Conservation (phyloP, 768 basidiomycete genomes). For the Lentinula sp. region DNA sequence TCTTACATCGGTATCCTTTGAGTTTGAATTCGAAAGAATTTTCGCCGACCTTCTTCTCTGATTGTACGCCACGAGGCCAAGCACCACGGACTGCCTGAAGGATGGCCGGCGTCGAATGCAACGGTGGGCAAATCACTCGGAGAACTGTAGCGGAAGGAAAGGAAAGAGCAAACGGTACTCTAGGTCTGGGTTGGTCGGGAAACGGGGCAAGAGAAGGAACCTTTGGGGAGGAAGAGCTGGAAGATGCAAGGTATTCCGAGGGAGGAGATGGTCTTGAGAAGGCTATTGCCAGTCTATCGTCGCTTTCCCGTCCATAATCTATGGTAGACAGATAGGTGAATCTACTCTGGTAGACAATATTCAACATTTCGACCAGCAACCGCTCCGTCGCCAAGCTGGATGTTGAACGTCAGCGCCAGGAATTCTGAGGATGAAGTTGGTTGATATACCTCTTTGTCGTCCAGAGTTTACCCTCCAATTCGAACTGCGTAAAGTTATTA, state of each 20-base stretch:
- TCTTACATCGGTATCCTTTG: constrained; percentile 74
- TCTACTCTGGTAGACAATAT: constrained; percentile 56
- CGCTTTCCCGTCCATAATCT: constrained; percentile 73
- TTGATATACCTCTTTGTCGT: constrained; percentile 54
- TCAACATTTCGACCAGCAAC: constrained; percentile 62
- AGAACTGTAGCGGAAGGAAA: constrained; percentile 62
- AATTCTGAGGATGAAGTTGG: background rate
- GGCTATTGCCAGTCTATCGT: constrained; percentile 65
- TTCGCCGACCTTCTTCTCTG: constrained; percentile 70
- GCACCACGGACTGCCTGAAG: constrained; percentile 72
- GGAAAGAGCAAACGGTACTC: constrained; percentile 63
- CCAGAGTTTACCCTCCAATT: constrained; percentile 70
- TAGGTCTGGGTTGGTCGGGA: constrained; percentile 32
- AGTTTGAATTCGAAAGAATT: constrained; percentile 76
- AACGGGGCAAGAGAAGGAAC: constrained; percentile 15
- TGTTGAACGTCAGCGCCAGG: background rate
- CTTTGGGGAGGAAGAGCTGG: constrained; percentile 20
- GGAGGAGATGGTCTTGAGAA: constrained; percentile 49
- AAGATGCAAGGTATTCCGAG: constrained; percentile 22
- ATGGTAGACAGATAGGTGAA: constrained; percentile 62
- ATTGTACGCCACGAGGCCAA: constrained; percentile 76
- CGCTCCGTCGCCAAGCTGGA: constrained; percentile 43
- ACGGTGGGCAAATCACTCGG: constrained; percentile 73
- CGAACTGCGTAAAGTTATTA: constrained; percentile 61
- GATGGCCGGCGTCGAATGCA: constrained; percentile 73